Conservation (phyloP, 2,329 filamentous ascomycete genomes). For the Colletotrichum gloeosporioides region DNA sequence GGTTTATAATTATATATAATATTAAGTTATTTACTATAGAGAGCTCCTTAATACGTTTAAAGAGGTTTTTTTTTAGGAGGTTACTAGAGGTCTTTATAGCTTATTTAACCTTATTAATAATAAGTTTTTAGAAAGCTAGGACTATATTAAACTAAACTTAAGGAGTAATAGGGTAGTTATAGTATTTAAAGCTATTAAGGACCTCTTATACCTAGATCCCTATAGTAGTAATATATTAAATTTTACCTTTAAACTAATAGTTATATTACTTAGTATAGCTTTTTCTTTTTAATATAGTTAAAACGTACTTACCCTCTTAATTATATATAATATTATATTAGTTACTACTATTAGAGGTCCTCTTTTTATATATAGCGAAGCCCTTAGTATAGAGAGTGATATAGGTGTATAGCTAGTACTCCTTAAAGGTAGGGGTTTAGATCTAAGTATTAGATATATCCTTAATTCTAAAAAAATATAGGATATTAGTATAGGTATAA, state of each 20-base stretch:
- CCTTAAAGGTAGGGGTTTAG: neutral
- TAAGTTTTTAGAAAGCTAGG: too few species aligned
- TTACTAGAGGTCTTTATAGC: neutral
- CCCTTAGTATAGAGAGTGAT: neutral
- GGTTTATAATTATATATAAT: neutral
- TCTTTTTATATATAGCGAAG: neutral
- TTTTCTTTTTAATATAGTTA: neutral
- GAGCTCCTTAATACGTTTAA: neutral
- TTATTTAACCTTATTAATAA: too few species aligned
- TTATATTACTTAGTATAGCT: neutral
- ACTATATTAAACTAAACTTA: neutral
- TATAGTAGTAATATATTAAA: too few species aligned
- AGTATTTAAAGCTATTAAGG: too few species aligned
- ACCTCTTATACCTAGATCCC: too few species aligned
- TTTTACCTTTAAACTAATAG: neutral
- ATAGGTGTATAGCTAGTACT: neutral
- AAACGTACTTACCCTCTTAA: neutral
- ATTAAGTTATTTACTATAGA: neutral
- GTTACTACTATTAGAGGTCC: neutral
- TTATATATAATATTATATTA: neutral
- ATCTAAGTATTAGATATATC: neutral
- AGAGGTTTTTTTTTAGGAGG: neutral
- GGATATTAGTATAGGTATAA: too few species aligned
- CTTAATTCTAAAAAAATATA: neutral
- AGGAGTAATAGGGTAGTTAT: too few species aligned